phyloP scores from a whole-genome alignment of 345 rosid species.

The Crucihimalaya himalaica region DNA sequence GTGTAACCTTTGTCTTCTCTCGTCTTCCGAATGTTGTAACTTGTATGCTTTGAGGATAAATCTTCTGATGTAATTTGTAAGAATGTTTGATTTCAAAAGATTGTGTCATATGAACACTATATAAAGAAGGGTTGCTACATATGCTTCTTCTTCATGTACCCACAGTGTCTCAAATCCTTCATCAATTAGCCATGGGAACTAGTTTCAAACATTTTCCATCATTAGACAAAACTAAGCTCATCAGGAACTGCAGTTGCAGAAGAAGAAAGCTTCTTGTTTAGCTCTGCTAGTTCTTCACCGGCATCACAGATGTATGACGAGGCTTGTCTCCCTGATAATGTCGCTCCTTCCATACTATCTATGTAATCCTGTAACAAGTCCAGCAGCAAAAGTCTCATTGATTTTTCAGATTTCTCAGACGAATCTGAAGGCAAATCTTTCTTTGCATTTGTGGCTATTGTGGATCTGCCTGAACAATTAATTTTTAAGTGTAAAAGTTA shows the following conservation, averaged over 20 bases:
- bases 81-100: conserved; percentile 15
- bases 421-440: not conserved
- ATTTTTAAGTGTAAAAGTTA: conserved; percentile 18
- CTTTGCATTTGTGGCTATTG: not conserved
- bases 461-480: not conserved
- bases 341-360: conserved; percentile 99
- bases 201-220: not conserved
- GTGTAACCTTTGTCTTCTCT: not conserved
- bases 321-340: conserved; percentile 91
- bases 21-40: not conserved
- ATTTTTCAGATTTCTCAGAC: not conserved
- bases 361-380: conserved; percentile 74
- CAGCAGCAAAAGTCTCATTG: not conserved
- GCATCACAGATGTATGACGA: conserved; percentile 83
- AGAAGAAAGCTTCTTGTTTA: conserved; percentile 63
- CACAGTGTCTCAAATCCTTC: not conserved
- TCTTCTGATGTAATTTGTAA: not conserved
- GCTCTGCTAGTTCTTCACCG: conserved; percentile 74
- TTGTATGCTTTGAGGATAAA: not conserved
- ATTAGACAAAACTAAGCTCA: conserved; percentile 73
- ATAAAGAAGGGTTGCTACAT: conserved; percentile 13
- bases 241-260: conserved; percentile 45
- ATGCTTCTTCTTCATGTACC: conserved; percentile 1
- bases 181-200: conserved; percentile 13
- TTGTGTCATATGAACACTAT: conserved; percentile 13